A percentile compares a stretch with the other conserved stretches of the same genome.
Evolutionary conservation across 2,329 filamentous ascomycete genomes (phyloP).

Genomic region (Talaromyces amestolkiae): DNA sequence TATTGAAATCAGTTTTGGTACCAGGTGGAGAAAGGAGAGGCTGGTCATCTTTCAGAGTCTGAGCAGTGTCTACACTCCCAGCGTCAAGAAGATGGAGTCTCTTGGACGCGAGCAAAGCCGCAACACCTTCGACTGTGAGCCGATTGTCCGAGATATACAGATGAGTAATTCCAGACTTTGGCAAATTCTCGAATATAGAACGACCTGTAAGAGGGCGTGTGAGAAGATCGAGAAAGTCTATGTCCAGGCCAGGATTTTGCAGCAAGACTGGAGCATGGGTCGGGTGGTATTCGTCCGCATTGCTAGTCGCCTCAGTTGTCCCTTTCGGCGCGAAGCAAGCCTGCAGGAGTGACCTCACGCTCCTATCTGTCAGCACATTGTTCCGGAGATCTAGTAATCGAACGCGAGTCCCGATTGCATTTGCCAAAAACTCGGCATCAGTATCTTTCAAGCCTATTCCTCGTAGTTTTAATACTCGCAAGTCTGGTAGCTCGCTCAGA

Average conservation of each 20-base stretch:
- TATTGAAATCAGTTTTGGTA: slow-evolving; percentile 18
- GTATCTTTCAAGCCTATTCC: slow-evolving; percentile 54
- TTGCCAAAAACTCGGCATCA: slow-evolving; percentile 53
- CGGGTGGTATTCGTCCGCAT: neutral
- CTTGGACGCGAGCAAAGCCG: slow-evolving; percentile 51
- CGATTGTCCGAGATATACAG: slow-evolving; percentile 58
- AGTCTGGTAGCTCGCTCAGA: slow-evolving; percentile 47
- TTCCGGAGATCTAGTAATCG: slow-evolving; percentile 57
- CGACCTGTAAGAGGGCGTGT: slow-evolving; percentile 52
- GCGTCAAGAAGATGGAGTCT: slow-evolving; percentile 57
- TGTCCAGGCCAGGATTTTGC: slow-evolving; percentile 40
- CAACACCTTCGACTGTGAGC: slow-evolving; percentile 56
- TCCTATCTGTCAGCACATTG: slow-evolving; percentile 57
- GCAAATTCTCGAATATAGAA: slow-evolving; percentile 55
- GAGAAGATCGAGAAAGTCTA: slow-evolving; percentile 50
- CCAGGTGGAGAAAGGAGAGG: slow-evolving; percentile 15
- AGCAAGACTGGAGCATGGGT: slow-evolving; percentile 20
- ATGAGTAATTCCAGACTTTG: slow-evolving; percentile 58
- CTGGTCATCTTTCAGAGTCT: slow-evolving; percentile 26
- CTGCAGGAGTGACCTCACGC: slow-evolving; percentile 52
- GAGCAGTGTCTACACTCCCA: slow-evolving; percentile 46
- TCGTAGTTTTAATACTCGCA: slow-evolving; percentile 58
- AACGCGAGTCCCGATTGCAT: slow-evolving; percentile 52
- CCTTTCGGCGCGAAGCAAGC: slow-evolving; percentile 45
- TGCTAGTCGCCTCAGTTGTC: slow-evolving; percentile 10